A percentile compares a stretch with the other conserved stretches of the same genome.
These are phyloP conservation scores for Eutypa lata DNA, from an alignment of 2,329 filamentous ascomycete species.

Conservation along the genomic window DNA sequence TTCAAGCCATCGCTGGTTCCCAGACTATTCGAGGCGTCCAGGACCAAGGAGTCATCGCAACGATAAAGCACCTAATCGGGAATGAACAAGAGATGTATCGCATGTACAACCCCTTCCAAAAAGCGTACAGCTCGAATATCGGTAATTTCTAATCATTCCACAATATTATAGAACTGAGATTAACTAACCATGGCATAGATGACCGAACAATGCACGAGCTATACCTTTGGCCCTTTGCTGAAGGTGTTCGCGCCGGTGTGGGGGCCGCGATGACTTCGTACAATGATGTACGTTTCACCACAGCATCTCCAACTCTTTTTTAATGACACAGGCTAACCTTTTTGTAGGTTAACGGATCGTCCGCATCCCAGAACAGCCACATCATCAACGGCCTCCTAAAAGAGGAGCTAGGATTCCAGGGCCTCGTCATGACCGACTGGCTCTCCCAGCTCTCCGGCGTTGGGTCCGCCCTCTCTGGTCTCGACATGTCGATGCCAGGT, in stretches of 20 bases:
- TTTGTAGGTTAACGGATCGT: slow-evolving; percentile 60
- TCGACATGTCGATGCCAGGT: slow-evolving; percentile 61
- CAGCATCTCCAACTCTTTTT: not conserved
- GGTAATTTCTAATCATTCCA: slow-evolving; percentile 39
- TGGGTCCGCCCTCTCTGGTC: slow-evolving; percentile 66
- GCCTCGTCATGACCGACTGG: slow-evolving; percentile 71
- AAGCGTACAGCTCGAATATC: slow-evolving; percentile 62
- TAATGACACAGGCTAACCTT: not conserved
- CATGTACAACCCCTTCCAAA: slow-evolving; percentile 52
- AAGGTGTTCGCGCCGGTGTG: slow-evolving; percentile 73
- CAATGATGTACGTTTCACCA: slow-evolving; percentile 47
- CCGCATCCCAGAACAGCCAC: slow-evolving; percentile 66
- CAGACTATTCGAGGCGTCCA: slow-evolving; percentile 56
- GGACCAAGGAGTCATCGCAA: slow-evolving; percentile 52
- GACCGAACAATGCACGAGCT: slow-evolving; percentile 59
- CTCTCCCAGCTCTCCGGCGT: slow-evolving; percentile 74
- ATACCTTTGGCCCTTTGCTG: slow-evolving; percentile 77
- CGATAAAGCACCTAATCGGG: slow-evolving; percentile 56
- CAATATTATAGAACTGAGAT: not conserved
- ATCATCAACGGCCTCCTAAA: slow-evolving; percentile 68
- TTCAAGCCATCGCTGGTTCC: slow-evolving; percentile 52
- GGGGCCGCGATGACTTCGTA: slow-evolving; percentile 83
- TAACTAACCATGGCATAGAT: slow-evolving; percentile 15
- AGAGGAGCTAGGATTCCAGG: slow-evolving; percentile 71
- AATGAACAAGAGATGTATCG: slow-evolving; percentile 51